Conservation (phyloP, 164 flowering plant species). For the Nymphaea thermarum region DNA sequence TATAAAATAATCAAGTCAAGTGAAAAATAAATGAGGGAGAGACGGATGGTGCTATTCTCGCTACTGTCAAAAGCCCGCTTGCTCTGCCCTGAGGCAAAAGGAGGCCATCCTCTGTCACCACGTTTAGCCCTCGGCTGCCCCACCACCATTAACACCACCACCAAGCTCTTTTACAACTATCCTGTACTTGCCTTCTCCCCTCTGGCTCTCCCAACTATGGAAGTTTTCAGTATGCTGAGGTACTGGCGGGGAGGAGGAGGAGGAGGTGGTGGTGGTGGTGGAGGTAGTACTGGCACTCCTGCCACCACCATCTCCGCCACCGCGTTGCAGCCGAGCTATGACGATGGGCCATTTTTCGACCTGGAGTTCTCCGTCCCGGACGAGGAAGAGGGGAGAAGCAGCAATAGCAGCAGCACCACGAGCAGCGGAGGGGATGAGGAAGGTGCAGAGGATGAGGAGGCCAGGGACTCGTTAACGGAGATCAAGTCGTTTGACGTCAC, state of each 20-base stretch:
- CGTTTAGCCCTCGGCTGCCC: neutral
- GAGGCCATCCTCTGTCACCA: neutral
- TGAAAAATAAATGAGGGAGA: neutral
- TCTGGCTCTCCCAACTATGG: conserved; percentile 99
- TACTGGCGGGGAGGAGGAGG: conserved; percentile 48
- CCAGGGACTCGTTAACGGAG: conserved; percentile 17
- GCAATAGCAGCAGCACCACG: neutral
- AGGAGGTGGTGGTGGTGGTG: conserved; percentile 3
- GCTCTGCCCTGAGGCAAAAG: neutral
- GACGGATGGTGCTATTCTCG: neutral
- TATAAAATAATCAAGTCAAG: neutral
- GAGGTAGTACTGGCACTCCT: conserved; percentile 6
- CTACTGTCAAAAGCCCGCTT: neutral
- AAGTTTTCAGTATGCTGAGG: conserved; percentile 82
- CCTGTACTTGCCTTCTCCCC: conserved; percentile 2
- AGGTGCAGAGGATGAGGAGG: conserved; percentile 4
- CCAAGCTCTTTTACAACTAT: neutral
- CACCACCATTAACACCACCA: neutral
- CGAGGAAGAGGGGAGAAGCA: conserved; percentile 14
- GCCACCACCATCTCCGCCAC: conserved; percentile 13
- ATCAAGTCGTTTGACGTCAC: conserved; percentile 41
- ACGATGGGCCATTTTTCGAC: conserved; percentile 80
- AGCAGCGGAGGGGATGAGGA: conserved; percentile 7
- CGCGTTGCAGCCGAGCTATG: conserved; percentile 15
- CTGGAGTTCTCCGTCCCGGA: conserved; percentile 53